Evolutionary conservation across 2,329 filamentous ascomycete genomes (phyloP), one percentile per base, ranked within the genome.

Genomic region (Aspergillus clavatus): DNA sequence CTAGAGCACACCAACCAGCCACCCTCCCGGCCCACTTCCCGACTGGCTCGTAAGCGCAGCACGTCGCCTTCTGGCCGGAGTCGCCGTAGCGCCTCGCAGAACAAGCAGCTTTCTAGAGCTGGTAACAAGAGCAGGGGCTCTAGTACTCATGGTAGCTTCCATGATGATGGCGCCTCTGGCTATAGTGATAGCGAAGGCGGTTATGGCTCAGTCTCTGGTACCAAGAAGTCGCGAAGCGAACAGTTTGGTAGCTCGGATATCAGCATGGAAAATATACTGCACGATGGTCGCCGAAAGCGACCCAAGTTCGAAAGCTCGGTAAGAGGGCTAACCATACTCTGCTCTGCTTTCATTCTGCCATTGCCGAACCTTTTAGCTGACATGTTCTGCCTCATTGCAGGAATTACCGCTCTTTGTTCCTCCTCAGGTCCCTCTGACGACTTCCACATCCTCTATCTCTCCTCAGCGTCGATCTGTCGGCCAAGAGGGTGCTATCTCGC

Each of bases 371-470:
- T n/a, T 7, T 7, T 40, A 16, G 22, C 38, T 40, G 4, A 44
- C 50, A 55, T 49, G 42, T 43, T 41, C 42, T 50, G 50, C 46
- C 51, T 51, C 43, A 50, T 7, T 56, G 48, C 66, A 98, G 93
- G 91, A 97, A 79, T 77, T 98, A 43, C 93, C 93, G 44, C 77
- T 98, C 43, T 98, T 97, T 68, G 90, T 89, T 52, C 91, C 91
- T 55, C 88, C 88, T 50, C 91, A 94, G 71, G 90, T 96, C 72
- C 91, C 91, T 39, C 86, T 91, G 56, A 85, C 89, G 40, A 86
- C 87, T n/a, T 96, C 91, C n/a, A 89, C 91, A 59, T 91, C 90
- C n/a, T 97, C 91, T 16, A 86, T 95, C 41, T 97, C 91, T 22
- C 91, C 91, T 49, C 88, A 89, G 63, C 85, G 91, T 61, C 87